Base-by-base conservation (phyloP, 129 eudicot species). In the Centella asiatica region DNA sequence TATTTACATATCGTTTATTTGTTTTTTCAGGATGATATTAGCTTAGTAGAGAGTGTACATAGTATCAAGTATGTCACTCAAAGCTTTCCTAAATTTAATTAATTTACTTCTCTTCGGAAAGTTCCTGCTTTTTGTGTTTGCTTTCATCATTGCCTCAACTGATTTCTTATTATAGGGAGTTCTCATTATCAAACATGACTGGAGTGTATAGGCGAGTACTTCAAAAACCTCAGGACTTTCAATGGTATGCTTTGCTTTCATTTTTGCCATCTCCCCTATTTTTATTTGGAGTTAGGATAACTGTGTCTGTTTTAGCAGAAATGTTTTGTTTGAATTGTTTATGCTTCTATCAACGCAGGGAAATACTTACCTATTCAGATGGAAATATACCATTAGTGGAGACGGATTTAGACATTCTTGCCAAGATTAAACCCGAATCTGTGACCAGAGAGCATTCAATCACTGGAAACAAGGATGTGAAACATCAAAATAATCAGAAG, bases 121-220 rank as follows among this genome's bases (percentile, higher is more conserved):
- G 55, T 32, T 45, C 32, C 44, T 57, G 67, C 44, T 25, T 52
- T 52, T n/a, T n/a, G n/a, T n/a, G n/a, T n/a, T n/a, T n/a, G n/a
- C n/a, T n/a, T n/a, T n/a, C n/a, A n/a, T n/a, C n/a, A n/a, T n/a
- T n/a, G n/a, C n/a, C n/a, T n/a, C n/a, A n/a, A n/a, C n/a, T n/a
- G n/a, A n/a, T n/a, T n/a, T 36, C 18, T 76, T 66, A 65, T 66
- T 31, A 5, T 33, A 90, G 95, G 90, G 97, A 90, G 69, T 90
- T 90, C 69, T 90, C 97, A 31, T 65, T 90, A 65, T 81, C 85
- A 46, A 86, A 78, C 68, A 76, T 90, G 92, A 83, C 89, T 17
- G 97, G 97, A 76, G 95, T 80, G 69, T 90, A 85, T 60, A 83
- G 97, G 64, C 81, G 93, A 59, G 89, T 90, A 69, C 86, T 86